A percentile compares a stretch with the other conserved stretches of the same genome.
Conservation (phyloP, 257 asterid genomes). For the Linaria vulgaris region DNA sequence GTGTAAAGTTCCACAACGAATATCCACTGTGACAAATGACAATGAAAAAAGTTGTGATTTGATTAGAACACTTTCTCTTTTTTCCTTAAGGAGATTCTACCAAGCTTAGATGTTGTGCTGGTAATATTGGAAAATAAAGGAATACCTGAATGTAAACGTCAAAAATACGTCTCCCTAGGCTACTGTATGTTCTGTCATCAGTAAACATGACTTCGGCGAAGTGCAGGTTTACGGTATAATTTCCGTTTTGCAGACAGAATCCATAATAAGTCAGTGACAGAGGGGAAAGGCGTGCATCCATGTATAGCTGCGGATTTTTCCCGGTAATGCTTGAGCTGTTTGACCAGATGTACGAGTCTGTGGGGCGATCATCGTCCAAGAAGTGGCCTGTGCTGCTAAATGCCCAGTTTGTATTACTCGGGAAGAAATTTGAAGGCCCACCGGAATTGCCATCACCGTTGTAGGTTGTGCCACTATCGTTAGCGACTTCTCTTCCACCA, state of each 20-base stretch:
- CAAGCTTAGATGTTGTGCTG: no score
- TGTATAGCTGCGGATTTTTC: slow-evolving; percentile 36
- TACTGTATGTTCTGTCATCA: slow-evolving; percentile 39
- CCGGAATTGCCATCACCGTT: slow-evolving; percentile 43
- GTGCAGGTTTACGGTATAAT: slow-evolving; percentile 66
- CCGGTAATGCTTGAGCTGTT: slow-evolving; percentile 40
- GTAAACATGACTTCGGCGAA: slow-evolving; percentile 75
- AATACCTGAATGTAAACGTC: slow-evolving; percentile 74
- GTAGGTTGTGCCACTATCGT: slow-evolving; percentile 24
- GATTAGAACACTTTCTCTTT: no score
- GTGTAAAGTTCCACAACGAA: not conserved
- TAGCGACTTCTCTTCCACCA: slow-evolving; percentile 46
- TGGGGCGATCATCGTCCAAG: slow-evolving; percentile 37
- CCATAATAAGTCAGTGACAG: slow-evolving; percentile 57
- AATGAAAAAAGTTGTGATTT: no score
- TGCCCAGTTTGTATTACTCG: slow-evolving; percentile 45
- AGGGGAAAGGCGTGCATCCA: slow-evolving; percentile 49
- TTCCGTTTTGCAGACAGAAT: slow-evolving; percentile 55
- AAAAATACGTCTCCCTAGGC: slow-evolving; percentile 75
- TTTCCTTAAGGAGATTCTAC: no score
- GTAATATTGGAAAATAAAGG: not conserved
- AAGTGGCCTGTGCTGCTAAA: slow-evolving; percentile 69
- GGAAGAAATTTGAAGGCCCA: slow-evolving; percentile 39
- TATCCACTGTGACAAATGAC: not conserved
- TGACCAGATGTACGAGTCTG: slow-evolving; percentile 27